Conservation (phyloP, 116 monocot genomes). For the Cymodocea nodosa region DNA sequence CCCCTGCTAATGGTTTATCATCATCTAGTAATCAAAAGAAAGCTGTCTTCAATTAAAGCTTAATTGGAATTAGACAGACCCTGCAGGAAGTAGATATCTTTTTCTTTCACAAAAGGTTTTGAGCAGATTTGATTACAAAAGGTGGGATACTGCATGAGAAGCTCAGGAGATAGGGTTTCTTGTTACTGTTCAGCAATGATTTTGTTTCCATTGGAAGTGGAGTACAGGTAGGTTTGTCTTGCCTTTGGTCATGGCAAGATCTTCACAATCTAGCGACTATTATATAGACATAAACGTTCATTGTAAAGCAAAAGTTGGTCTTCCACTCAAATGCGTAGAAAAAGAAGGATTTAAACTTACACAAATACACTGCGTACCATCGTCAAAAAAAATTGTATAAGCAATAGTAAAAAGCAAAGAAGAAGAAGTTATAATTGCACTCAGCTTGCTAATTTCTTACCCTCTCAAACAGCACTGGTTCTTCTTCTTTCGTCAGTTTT, state of each 20-base stretch:
- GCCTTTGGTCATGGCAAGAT: conserved; percentile 1
- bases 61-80: too few relatives aligned
- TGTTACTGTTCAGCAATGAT: background rate
- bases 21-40: too few relatives aligned
- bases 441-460: background rate
- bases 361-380: too few relatives aligned
- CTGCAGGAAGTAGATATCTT: too few relatives aligned
- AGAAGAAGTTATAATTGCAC: background rate
- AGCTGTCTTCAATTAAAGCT: too few relatives aligned
- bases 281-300: background rate
- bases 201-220: conserved; percentile 4
- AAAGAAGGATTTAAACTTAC: too few relatives aligned
- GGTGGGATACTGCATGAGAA: background rate
- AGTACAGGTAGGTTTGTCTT: conserved; percentile 8
- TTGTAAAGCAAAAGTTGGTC: too few relatives aligned
- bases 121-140: background rate
- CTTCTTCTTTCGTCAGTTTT: background rate
- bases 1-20: too few relatives aligned
- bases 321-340: too few relatives aligned
- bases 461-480: background rate
- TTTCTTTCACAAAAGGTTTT: too few relatives aligned
- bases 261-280: background rate
- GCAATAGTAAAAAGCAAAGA: too few relatives aligned
- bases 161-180: background rate
- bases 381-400: too few relatives aligned